Evolutionary conservation across 768 basidiomycete genomes (phyloP).

Genomic region (Mycena epipterygia): DNA sequence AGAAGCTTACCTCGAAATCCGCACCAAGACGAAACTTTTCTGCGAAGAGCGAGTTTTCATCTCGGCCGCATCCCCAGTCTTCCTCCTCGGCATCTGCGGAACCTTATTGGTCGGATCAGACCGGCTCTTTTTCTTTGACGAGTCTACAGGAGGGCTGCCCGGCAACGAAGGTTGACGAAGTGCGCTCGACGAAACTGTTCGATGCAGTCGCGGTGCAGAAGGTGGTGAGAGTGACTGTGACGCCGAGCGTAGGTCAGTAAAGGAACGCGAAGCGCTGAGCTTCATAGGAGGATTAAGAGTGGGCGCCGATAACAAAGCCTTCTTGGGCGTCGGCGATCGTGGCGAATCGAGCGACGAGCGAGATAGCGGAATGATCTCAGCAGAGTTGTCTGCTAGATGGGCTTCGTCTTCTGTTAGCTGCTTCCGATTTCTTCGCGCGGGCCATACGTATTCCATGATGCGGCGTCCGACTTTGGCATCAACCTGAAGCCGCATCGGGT

Average conservation of each 20-base stretch:
- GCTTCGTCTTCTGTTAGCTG: constrained; percentile 39
- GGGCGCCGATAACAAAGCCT: constrained; percentile 40
- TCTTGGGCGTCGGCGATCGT: constrained; percentile 46
- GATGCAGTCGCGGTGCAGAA: constrained; percentile 47
- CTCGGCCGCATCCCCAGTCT: constrained; percentile 76
- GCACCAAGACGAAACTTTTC: constrained; percentile 87
- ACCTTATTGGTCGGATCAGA: constrained; percentile 22
- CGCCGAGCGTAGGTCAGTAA: constrained; percentile 73
- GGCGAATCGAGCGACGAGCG: constrained; percentile 69
- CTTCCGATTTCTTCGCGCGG: constrained; percentile 64
- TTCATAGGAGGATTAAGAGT: constrained; percentile 57
- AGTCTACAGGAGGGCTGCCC: constrained; percentile 30
- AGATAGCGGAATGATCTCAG: constrained; percentile 32
- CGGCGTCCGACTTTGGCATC: constrained; percentile 85
- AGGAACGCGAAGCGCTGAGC: constrained; percentile 75
- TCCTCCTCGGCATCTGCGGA: constrained; percentile 41
- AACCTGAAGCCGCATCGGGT: constrained; percentile 89
- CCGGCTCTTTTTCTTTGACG: constrained; percentile 26
- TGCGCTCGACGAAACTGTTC: constrained; percentile 57
- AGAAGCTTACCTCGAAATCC: constrained; percentile 72
- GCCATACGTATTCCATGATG: constrained; percentile 93
- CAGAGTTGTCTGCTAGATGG: constrained; percentile 21
- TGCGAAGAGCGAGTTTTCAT: constrained; percentile 86
- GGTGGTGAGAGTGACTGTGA: constrained; percentile 47
- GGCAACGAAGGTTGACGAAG: constrained; percentile 38